Evolutionary conservation across 73 alveolate genomes (phyloP).

Genomic region (Symbiodinium natans): DNA sequence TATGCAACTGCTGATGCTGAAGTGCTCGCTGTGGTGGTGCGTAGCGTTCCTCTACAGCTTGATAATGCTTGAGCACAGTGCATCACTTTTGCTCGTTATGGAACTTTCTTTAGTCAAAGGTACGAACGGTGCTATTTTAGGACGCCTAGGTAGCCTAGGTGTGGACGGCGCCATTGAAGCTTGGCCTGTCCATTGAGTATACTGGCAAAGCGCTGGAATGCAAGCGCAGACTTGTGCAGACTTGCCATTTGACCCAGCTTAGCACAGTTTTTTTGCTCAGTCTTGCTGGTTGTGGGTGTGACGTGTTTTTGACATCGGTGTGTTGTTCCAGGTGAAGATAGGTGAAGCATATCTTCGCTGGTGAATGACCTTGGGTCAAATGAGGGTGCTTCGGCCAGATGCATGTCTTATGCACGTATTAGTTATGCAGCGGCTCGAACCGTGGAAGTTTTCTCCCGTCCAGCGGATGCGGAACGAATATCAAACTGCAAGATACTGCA

Average conservation of each 20-base stretch:
- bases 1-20: slow-evolving; percentile 20
- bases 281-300: not conserved
- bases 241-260: not conserved
- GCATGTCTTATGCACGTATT: slow-evolving; percentile 12
- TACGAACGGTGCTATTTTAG: slow-evolving; percentile 7
- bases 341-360: no score
- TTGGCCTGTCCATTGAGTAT: slow-evolving; percentile 11
- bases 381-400: not conserved
- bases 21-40: not conserved
- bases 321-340: no score
- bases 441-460: slow-evolving; percentile 11
- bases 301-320: no score
- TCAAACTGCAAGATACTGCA: not conserved
- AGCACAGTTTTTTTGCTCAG: no score
- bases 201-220: not conserved
- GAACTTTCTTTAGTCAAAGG: not conserved
- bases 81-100: not conserved
- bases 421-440: slow-evolving; percentile 1
- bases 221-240: not conserved
- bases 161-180: slow-evolving; percentile 2
- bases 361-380: not conserved
- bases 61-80: not conserved
- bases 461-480: not conserved
- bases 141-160: not conserved
- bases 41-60: not conserved